A percentile compares a stretch with the other conserved stretches of the same genome.
phyloP scores from a whole-genome alignment of 2,329 filamentous ascomycete genomes.

The Sclerotinia minor region DNA sequence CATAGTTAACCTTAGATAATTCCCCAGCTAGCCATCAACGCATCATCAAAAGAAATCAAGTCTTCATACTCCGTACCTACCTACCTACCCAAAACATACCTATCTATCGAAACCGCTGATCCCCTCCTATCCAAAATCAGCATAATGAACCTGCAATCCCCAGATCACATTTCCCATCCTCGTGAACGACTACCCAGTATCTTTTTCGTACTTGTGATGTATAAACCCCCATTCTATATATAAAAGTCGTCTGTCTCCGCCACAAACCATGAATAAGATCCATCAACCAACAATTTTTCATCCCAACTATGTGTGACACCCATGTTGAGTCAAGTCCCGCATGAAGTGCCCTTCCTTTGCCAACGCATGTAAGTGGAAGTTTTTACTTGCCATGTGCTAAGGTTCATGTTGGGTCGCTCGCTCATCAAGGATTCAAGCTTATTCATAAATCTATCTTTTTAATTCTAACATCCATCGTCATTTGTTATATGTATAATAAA shows the following conservation, averaged over 20 bases:
- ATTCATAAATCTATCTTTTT: not conserved
- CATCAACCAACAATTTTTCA: not conserved
- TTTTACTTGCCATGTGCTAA: no score
- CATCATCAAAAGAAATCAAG: not conserved
- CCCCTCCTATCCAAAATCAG: not conserved
- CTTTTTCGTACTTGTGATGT: not conserved
- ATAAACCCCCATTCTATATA: not conserved
- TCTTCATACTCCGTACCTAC: no score
- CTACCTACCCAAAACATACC: not conserved
- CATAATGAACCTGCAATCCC: not conserved
- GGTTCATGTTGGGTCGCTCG: no score
- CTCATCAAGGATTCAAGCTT: not conserved
- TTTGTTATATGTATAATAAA: no score
- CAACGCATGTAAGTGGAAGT: conserved; percentile 14
- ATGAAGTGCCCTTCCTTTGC: not conserved
- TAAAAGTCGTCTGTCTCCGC: not conserved
- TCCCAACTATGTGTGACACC: not conserved
- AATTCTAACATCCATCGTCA: not conserved
- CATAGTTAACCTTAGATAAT: no score
- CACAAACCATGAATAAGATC: not conserved
- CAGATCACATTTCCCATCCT: not conserved
- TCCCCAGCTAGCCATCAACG: no score
- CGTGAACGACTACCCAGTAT: not conserved
- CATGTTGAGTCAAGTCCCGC: conserved; percentile 13
- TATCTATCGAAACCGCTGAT: not conserved